phyloP scores from a whole-genome alignment of 768 basidiomycete genomes.

The Tephrocybe rancida region DNA sequence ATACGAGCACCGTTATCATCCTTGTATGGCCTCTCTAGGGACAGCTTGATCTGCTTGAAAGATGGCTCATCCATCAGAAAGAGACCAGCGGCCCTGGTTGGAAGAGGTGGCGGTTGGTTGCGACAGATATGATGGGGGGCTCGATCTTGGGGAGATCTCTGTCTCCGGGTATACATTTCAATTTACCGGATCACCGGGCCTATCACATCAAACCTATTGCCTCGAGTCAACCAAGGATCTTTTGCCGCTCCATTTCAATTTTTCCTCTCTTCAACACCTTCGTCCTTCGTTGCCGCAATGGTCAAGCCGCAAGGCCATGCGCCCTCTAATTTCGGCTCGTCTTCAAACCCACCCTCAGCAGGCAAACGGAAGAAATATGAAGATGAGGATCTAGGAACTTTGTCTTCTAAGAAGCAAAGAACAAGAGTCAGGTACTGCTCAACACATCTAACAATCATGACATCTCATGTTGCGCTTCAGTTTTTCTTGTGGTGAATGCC shows the following conservation, averaged over 20 bases:
- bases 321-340: slow-evolving; percentile 12
- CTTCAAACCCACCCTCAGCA: slow-evolving; percentile 28
- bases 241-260: slow-evolving; percentile 8
- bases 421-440: slow-evolving; percentile 72
- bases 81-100: slow-evolving; percentile 9
- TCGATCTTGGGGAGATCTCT: no score
- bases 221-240: slow-evolving; percentile 13
- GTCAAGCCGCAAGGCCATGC: slow-evolving; percentile 37
- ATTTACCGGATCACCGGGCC: slow-evolving; percentile 22
- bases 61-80: slow-evolving; percentile 37
- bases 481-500: slow-evolving; percentile 88
- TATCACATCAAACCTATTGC: slow-evolving; percentile 14
- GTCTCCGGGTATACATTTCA: no score
- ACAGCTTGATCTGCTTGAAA: slow-evolving; percentile 65
- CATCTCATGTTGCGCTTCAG: slow-evolving; percentile 35
- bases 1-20: slow-evolving; percentile 71
- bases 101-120: no score
- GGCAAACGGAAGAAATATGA: slow-evolving; percentile 67
- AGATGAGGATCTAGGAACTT: slow-evolving; percentile 49
- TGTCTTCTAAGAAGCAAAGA: slow-evolving; percentile 65
- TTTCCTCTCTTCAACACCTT: background rate
- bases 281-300: slow-evolving; percentile 22
- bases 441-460: slow-evolving; percentile 5
- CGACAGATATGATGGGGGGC: no score
- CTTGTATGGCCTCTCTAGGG: slow-evolving; percentile 81